Conservation (phyloP, 257 asterid genomes). For the Petunia axillaris region DNA sequence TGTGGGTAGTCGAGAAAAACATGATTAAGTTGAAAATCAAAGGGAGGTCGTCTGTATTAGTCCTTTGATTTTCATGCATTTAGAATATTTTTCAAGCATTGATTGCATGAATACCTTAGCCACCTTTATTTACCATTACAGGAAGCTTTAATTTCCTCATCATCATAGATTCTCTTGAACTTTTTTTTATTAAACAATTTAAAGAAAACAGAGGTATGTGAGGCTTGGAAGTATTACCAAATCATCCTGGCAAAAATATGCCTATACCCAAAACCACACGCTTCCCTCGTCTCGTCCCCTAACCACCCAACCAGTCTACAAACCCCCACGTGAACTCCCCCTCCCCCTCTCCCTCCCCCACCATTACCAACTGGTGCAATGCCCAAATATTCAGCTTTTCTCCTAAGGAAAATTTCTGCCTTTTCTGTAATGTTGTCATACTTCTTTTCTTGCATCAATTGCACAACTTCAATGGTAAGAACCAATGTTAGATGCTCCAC, state of each 20-base stretch:
- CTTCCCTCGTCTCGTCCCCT: background rate
- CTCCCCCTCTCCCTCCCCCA: background rate
- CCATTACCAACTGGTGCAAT: background rate
- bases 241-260: slow-evolving; percentile 7
- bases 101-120: background rate
- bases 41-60: background rate
- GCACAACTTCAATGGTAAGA: too few relatives aligned
- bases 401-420: background rate
- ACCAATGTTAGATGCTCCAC: too few relatives aligned
- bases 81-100: background rate
- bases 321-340: background rate
- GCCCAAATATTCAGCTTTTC: background rate
- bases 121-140: slow-evolving; percentile 15
- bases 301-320: slow-evolving; percentile 11
- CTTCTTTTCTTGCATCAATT: background rate
- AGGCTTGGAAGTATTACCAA: background rate
- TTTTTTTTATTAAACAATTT: background rate
- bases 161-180: background rate
- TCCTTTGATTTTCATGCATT: background rate
- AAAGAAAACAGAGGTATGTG: background rate
- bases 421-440: background rate
- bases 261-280: slow-evolving; percentile 22
- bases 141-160: background rate
- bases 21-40: too few relatives aligned
- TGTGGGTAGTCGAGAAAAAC: too few relatives aligned